These are phyloP conservation scores for Ogataea angusta DNA, from an alignment of 805 yeast genomes.

Conservation along the genomic window DNA sequence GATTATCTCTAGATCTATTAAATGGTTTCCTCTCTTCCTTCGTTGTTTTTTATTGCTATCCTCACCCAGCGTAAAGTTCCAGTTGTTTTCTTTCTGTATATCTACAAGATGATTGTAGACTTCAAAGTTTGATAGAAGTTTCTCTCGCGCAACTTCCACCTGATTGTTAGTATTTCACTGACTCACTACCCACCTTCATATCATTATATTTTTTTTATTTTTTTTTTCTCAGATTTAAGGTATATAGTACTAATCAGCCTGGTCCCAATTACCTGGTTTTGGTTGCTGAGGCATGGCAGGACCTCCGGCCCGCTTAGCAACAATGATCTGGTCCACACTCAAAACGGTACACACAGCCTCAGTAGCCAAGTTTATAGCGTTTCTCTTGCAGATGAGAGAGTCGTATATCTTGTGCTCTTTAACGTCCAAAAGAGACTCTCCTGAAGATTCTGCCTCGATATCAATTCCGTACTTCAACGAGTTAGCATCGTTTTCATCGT, in stretches of 20 bases:
- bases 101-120: slow-evolving; percentile 53
- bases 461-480: slow-evolving; percentile 60
- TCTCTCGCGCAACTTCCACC: slow-evolving; percentile 50
- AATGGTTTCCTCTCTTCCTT: slow-evolving; percentile 29
- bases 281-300: slow-evolving; percentile 86
- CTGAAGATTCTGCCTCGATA: slow-evolving; percentile 63
- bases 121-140: slow-evolving; percentile 63
- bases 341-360: slow-evolving; percentile 91
- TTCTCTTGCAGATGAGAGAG: slow-evolving; percentile 71
- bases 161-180: slow-evolving; percentile 19
- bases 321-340: slow-evolving; percentile 93
- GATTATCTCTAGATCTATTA: slow-evolving; percentile 48
- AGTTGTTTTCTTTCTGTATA: slow-evolving; percentile 44
- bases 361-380: slow-evolving; percentile 90
- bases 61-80: slow-evolving; percentile 39
- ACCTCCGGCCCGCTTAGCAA: slow-evolving; percentile 99
- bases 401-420: slow-evolving; percentile 70
- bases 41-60: slow-evolving; percentile 24
- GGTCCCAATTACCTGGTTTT: slow-evolving; percentile 95
- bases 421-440: slow-evolving; percentile 70
- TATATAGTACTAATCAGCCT: slow-evolving; percentile 55
- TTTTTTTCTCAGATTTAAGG: slow-evolving; percentile 2
- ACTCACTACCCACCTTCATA: slow-evolving; percentile 14
- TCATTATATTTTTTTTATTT: not conserved
- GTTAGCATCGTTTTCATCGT: slow-evolving; percentile 47